Conservation (phyloP, 805 yeast genomes). For the Schizosaccharomyces osmophilus region DNA sequence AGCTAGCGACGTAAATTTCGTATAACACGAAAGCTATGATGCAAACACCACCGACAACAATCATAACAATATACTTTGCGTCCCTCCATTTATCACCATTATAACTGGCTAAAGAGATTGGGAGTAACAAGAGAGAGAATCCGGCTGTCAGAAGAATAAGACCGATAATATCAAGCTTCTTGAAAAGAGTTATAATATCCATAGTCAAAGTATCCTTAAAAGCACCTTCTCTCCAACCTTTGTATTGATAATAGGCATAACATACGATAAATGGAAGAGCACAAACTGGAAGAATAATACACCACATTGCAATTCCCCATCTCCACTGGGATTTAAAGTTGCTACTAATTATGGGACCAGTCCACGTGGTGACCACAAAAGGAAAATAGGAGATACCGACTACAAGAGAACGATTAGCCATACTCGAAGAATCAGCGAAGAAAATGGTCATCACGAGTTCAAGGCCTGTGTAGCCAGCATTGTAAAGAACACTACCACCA, state of each 20-base stretch:
- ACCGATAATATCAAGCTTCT: conserved; percentile 12
- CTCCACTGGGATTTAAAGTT: conserved; percentile 19
- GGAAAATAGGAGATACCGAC: conserved; percentile 14
- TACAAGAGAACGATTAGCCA: conserved; percentile 20
- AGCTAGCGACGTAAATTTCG: conserved; percentile 28
- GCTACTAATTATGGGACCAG: conserved; percentile 14
- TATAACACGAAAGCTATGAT: conserved; percentile 24
- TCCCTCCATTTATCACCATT: conserved; percentile 13
- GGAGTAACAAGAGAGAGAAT: conserved; percentile 16
- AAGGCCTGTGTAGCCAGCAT: conserved; percentile 32
- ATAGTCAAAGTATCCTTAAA: conserved; percentile 2
- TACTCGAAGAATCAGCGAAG: conserved; percentile 34
- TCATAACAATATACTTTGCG: conserved; percentile 14
- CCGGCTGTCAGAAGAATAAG: conserved; percentile 15
- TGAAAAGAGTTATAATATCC: neutral
- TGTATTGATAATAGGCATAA: conserved; percentile 12
- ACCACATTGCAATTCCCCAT: conserved; percentile 28
- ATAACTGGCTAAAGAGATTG: conserved; percentile 16
- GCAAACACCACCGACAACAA: conserved; percentile 27
- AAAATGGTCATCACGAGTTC: conserved; percentile 27
- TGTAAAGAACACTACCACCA: conserved; percentile 29
- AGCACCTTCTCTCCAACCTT: conserved; percentile 13
- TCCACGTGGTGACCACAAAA: conserved; percentile 15
- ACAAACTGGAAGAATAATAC: conserved; percentile 21
- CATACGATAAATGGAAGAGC: conserved; percentile 11